Conservation (phyloP, 306 rosid species). For the Canavalia gladiata region DNA sequence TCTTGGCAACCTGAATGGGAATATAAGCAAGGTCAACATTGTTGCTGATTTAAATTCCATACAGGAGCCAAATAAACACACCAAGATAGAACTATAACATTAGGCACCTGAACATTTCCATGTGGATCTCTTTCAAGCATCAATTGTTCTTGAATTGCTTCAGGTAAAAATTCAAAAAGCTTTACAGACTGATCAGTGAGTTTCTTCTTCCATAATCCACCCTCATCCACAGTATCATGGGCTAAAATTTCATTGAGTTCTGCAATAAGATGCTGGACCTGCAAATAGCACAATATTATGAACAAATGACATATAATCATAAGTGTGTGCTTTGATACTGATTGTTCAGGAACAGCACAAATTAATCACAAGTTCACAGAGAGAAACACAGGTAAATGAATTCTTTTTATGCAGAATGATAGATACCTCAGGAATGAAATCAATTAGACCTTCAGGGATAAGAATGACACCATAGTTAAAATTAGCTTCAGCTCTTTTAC, state of each 20-base stretch:
- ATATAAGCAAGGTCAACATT: conserved; percentile 33
- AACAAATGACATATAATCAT: conserved; percentile 31
- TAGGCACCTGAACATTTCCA: conserved; percentile 95
- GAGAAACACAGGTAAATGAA: conserved; percentile 8
- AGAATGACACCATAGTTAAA: conserved; percentile 97
- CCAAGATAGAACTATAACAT: conserved; percentile 35
- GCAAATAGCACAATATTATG: conserved; percentile 50
- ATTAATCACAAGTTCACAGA: conserved; percentile 12
- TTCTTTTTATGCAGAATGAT: conserved; percentile 35
- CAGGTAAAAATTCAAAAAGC: conserved; percentile 92
- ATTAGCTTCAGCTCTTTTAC: conserved; percentile 76
- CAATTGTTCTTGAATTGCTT: conserved; percentile 97
- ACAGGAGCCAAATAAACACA: conserved; percentile 24
- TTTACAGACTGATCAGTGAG: conserved; percentile 79
- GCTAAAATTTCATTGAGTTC: conserved; percentile 97
- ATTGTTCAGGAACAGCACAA: conserved; percentile 10
- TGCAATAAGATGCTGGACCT: conserved; percentile 96
- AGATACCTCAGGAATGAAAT: conserved; percentile 98
- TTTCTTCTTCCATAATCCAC: conserved; percentile 92
- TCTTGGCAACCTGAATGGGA: conserved; percentile 84
- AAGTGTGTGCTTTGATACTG: neutral
- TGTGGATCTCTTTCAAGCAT: conserved; percentile 99
- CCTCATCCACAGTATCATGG: conserved; percentile 82
- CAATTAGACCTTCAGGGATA: conserved; percentile 98
- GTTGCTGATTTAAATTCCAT: conserved; percentile 18